Evolutionary conservation across 805 yeast species (phyloP).

Genomic region (Kodamaea leandrae): DNA sequence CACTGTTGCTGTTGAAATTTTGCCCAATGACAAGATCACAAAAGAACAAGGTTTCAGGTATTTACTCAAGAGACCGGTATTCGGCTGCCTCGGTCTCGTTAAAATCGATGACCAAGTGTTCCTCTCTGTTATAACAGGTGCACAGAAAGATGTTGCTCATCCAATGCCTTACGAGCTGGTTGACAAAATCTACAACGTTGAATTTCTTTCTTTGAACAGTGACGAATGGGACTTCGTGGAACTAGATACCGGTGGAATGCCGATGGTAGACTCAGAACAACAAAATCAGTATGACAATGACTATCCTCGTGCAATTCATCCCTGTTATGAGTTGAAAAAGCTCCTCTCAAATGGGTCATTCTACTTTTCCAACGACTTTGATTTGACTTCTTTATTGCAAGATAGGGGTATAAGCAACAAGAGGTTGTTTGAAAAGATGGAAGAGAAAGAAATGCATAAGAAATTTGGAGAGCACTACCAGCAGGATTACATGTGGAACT

Average conservation of each 20-base stretch:
- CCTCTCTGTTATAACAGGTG: constrained; percentile 75
- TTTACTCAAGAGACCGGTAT: constrained; percentile 40
- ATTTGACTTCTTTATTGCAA: constrained; percentile 84
- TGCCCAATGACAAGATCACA: constrained; percentile 36
- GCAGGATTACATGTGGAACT: constrained; percentile 95
- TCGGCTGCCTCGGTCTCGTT: constrained; percentile 80
- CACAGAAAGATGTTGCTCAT: constrained; percentile 65
- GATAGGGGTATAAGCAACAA: constrained; percentile 55
- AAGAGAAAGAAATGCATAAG: constrained; percentile 6
- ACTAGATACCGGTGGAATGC: constrained; percentile 66
- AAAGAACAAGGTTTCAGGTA: constrained; percentile 35
- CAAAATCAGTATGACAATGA: constrained; percentile 6
- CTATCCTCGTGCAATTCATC: constrained; percentile 49
- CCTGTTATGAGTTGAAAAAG: constrained; percentile 77
- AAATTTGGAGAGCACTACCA: constrained; percentile 49
- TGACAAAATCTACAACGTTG: constrained; percentile 78
- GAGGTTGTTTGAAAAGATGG: constrained; percentile 13
- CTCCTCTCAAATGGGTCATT: constrained; percentile 84
- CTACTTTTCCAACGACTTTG: constrained; percentile 89
- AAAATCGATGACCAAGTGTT: constrained; percentile 65
- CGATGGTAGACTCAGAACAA: constrained; percentile 35
- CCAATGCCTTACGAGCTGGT: constrained; percentile 81
- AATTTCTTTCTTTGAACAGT: constrained; percentile 72
- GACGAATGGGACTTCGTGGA: constrained; percentile 79
- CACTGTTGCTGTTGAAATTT: constrained; percentile 49